Evolutionary conservation across 2,329 filamentous ascomycete species (phyloP).

Genomic region (Fusarium mundagurra): DNA sequence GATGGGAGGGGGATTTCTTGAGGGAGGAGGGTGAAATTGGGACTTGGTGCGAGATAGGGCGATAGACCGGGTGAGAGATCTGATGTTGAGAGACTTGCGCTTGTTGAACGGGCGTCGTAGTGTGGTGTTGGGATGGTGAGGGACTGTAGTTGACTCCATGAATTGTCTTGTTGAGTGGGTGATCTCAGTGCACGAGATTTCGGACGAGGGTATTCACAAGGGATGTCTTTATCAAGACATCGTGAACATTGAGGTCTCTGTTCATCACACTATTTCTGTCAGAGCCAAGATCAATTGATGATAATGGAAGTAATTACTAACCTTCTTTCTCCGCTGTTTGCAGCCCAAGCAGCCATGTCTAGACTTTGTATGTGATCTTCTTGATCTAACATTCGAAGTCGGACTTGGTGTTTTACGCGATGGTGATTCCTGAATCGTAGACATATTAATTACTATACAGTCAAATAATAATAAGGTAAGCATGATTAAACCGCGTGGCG

Average conservation of each 20-base stretch:
- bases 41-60: not conserved
- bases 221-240: constrained; percentile 17
- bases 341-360: constrained; percentile 36
- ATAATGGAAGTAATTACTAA: fast-evolving
- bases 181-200: not conserved
- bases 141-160: not conserved
- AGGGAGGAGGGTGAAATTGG: not conserved
- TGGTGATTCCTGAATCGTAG: not conserved
- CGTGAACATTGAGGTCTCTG: constrained; percentile 24
- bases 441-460: not conserved
- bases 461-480: not conserved
- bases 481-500: not conserved
- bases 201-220: constrained; percentile 22
- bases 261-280: constrained; percentile 24
- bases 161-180: not conserved
- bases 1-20: not conserved
- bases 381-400: not conserved
- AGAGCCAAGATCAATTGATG: not conserved
- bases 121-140: not conserved
- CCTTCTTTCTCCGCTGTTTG: constrained; percentile 38
- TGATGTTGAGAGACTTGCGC: not conserved
- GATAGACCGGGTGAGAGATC: constrained; percentile 1
- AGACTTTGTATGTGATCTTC: constrained; percentile 38
- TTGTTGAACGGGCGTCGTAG: not conserved
- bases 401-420: not conserved